These are phyloP conservation scores for Amoebophrya sp. DNA, from an alignment of 169 alveolate genomes.

Conservation along the genomic window DNA sequence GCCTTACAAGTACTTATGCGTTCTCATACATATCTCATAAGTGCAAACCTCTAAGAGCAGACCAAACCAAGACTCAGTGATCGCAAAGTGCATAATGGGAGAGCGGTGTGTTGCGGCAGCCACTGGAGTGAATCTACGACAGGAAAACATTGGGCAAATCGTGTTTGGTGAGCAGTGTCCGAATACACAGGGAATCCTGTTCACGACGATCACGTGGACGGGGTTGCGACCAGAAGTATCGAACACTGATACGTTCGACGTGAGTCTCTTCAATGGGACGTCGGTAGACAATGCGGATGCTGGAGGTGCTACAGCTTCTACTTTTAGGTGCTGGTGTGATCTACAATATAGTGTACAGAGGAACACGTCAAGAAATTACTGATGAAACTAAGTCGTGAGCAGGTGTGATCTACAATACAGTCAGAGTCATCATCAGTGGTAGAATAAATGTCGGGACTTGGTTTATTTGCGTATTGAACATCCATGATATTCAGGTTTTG, in stretches of 20 bases:
- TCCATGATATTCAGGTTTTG: too few species aligned
- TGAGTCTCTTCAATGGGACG: background rate
- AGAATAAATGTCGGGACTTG: too few species aligned
- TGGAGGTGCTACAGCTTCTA: too few species aligned
- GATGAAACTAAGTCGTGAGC: too few species aligned
- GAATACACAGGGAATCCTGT: background rate
- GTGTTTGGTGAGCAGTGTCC: conserved; percentile 3
- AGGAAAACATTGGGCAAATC: background rate
- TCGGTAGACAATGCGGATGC: background rate
- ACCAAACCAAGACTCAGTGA: background rate
- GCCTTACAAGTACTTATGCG: too few species aligned
- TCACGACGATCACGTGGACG: background rate
- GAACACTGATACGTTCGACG: background rate
- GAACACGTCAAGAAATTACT: too few species aligned
- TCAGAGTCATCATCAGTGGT: too few species aligned
- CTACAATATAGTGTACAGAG: too few species aligned
- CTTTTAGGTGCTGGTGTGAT: background rate
- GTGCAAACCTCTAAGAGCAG: too few species aligned
- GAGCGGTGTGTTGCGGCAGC: background rate
- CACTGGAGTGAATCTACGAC: background rate
- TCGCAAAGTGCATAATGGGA: background rate
- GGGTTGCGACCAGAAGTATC: background rate
- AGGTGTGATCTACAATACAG: too few species aligned
- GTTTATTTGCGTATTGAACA: too few species aligned
- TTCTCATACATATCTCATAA: too few species aligned